Percentiles rank a stretch among this genome's conserved stretches.
Evolutionary conservation across 495 filamentous ascomycete genomes (phyloP).

Genomic region (Cairneyella variabilis): DNA sequence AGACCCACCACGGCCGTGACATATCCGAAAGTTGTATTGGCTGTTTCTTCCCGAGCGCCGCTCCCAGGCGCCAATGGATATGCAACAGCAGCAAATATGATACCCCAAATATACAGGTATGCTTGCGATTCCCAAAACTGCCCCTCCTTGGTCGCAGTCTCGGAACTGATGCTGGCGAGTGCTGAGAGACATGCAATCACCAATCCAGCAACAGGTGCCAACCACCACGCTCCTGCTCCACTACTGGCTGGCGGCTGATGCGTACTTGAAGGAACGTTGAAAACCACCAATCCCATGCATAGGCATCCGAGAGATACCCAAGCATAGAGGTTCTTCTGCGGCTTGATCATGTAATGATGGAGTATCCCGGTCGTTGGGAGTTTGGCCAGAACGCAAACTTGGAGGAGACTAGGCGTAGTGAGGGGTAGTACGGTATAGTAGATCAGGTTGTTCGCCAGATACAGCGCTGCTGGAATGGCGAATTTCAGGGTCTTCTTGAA

Average conservation of each 20-base stretch:
- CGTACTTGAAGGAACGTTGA: conserved; percentile 8
- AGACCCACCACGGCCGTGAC: neutral
- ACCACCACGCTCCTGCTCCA: too few relatives aligned
- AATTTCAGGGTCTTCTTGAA: conserved; percentile 6
- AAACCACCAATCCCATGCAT: conserved; percentile 11
- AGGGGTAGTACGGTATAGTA: conserved; percentile 14
- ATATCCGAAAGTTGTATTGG: neutral
- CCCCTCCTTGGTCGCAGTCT: conserved; percentile 13
- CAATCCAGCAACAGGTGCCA: conserved; percentile 13
- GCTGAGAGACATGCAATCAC: conserved; percentile 14
- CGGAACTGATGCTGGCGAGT: conserved; percentile 11
- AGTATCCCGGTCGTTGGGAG: conserved; percentile 15
- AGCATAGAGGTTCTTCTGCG: conserved; percentile 11
- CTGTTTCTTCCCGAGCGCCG: neutral
- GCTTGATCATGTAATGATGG: conserved; percentile 16
- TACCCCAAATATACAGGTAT: conserved; percentile 17
- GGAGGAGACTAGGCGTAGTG: conserved; percentile 9
- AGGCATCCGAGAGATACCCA: conserved; percentile 10
- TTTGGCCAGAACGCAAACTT: conserved; percentile 14
- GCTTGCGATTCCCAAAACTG: conserved; percentile 15
- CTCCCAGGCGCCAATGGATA: conserved; percentile 8
- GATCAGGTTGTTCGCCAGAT: conserved; percentile 14
- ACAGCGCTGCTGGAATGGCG: conserved; percentile 9
- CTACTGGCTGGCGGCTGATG: neutral
- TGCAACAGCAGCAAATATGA: conserved; percentile 7